These are phyloP conservation scores for Nicotiana undulata DNA, from an alignment of 257 asterid genomes.

Conservation along the genomic window DNA sequence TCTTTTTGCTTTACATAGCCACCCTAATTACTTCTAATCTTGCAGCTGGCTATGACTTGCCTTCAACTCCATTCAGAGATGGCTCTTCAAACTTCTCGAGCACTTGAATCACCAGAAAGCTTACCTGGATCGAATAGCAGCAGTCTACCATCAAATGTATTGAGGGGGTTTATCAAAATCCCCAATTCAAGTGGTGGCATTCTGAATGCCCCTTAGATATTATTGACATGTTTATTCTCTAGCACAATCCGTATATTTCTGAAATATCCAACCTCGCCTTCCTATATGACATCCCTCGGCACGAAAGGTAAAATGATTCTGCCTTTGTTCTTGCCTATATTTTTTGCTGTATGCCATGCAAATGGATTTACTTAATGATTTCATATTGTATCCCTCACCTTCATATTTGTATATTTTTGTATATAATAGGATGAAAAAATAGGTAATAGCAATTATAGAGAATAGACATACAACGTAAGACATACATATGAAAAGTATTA, in stretches of 20 bases:
- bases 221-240: background rate
- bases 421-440: too few relatives aligned
- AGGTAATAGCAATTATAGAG: too few relatives aligned
- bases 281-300: background rate
- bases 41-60: conserved; percentile 88
- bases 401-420: too few relatives aligned
- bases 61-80: conserved; percentile 88
- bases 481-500: too few relatives aligned
- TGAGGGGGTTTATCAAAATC: conserved; percentile 42
- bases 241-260: background rate
- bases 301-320: background rate
- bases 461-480: too few relatives aligned
- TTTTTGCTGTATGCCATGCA: background rate
- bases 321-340: background rate
- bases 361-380: background rate
- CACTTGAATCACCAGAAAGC: conserved; percentile 44
- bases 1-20: background rate
- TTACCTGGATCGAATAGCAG: conserved; percentile 19
- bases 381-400: background rate
- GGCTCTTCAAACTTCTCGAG: conserved; percentile 86
- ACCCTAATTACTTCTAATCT: background rate
- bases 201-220: background rate
- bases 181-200: conserved; percentile 27
- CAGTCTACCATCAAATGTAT: conserved; percentile 34
- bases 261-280: background rate